Conservation (phyloP, 306 rosid species). For the Cyamopsis tetragonoloba region DNA sequence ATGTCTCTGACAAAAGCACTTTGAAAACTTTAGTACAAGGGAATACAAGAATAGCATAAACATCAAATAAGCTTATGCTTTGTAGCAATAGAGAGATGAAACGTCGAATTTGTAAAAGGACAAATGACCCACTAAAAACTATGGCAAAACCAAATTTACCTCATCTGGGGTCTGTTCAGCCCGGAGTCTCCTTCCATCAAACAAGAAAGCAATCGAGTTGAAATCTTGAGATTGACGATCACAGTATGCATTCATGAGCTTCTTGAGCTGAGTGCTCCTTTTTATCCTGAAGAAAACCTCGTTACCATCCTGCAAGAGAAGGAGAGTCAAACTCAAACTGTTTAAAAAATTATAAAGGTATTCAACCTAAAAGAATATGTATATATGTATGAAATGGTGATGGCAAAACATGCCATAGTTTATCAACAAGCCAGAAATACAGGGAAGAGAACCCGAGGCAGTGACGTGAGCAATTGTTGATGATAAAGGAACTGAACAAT, state of each 20-base stretch:
- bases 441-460: no score
- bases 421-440: no score
- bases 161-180: conserved; percentile 67
- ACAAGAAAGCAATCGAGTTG: conserved; percentile 67
- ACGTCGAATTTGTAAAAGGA: neutral
- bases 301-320: conserved; percentile 49
- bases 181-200: conserved; percentile 63
- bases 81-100: neutral
- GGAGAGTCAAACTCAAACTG: neutral
- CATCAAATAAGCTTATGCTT: no score
- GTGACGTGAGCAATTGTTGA: no score
- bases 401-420: no score
- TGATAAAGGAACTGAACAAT: neutral
- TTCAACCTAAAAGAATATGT: no score
- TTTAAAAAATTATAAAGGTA: neutral
- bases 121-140: neutral
- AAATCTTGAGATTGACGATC: conserved; percentile 47
- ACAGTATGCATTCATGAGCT: conserved; percentile 67
- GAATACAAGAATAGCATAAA: neutral
- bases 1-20: neutral
- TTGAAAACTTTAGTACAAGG: neutral
- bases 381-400: no score
- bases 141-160: conserved; percentile 23
- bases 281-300: conserved; percentile 59
- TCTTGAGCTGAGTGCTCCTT: conserved; percentile 50